A percentile compares a stretch with the other conserved stretches of the same genome.
These are phyloP conservation scores for Boletales sp. DNA, from an alignment of 768 basidiomycete species.

Conservation along the genomic window DNA sequence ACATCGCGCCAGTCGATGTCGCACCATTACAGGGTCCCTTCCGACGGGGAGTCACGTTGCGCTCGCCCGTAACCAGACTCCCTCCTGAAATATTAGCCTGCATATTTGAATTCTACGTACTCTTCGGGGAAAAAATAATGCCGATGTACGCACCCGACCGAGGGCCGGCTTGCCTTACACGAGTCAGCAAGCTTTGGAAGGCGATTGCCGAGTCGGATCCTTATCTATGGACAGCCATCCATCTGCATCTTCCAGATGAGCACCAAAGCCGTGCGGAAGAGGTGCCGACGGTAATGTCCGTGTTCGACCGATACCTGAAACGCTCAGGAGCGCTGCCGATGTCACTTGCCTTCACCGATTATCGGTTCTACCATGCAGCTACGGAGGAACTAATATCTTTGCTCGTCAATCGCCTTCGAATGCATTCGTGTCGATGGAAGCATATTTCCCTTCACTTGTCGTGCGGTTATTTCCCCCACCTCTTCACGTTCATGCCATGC, in stretches of 20 bases:
- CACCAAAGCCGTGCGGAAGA: background rate
- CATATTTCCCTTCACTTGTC: conserved; percentile 10
- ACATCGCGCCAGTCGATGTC: background rate
- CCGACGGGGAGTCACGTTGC: background rate
- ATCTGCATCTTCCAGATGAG: conserved; percentile 8
- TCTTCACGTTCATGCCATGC: conserved; percentile 15
- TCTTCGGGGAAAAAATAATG: background rate
- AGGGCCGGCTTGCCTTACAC: conserved; percentile 11
- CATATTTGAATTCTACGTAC: conserved; percentile 11
- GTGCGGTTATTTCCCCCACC: conserved; percentile 8
- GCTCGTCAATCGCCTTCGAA: conserved; percentile 11
- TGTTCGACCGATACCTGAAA: conserved; percentile 11
- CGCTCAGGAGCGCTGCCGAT: conserved; percentile 13
- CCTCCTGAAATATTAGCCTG: conserved; percentile 35
- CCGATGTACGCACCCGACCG: background rate
- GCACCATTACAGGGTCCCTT: background rate
- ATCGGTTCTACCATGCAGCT: conserved; percentile 4
- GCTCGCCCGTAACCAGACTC: conserved; percentile 6
- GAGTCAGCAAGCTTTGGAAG: conserved; percentile 22
- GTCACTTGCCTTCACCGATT: conserved; percentile 18
- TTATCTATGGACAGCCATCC: conserved; percentile 23
- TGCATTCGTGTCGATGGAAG: conserved; percentile 17
- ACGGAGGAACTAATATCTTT: conserved; percentile 8
- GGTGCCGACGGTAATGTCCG: background rate
- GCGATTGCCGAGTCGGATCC: conserved; percentile 8